phyloP scores from a whole-genome alignment of 2,329 filamentous ascomycete genomes.

The Aspergillus calidoustus region DNA sequence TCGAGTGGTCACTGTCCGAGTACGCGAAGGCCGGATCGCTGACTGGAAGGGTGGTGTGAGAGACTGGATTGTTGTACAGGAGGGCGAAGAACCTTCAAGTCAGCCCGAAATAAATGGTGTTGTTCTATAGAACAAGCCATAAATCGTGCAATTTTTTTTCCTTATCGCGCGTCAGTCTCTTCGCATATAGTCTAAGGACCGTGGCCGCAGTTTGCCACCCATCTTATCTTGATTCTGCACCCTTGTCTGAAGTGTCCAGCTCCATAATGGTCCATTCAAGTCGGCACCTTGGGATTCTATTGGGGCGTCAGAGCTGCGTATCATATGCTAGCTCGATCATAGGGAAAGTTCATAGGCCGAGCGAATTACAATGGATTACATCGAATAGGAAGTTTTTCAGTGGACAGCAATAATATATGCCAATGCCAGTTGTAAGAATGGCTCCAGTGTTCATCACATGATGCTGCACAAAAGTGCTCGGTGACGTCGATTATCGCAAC shows the following conservation, averaged over 20 bases:
- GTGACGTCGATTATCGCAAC: background rate
- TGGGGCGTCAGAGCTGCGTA: background rate
- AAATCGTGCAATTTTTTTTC: background rate
- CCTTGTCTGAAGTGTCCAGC: background rate
- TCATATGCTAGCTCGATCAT: background rate
- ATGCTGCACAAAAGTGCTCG: background rate
- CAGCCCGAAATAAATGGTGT: constrained; percentile 37
- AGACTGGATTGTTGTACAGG: constrained; percentile 65
- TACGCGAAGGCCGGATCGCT: constrained; percentile 83
- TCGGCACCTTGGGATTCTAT: background rate
- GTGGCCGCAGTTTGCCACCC: background rate
- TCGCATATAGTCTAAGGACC: background rate
- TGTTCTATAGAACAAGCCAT: background rate
- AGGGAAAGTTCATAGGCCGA: background rate
- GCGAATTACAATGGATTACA: background rate
- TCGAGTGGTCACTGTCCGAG: constrained; percentile 81
- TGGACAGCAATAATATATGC: no score
- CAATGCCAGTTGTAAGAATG: no score
- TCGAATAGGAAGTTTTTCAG: background rate
- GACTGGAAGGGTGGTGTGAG: constrained; percentile 95
- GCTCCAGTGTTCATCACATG: background rate
- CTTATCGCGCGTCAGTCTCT: background rate
- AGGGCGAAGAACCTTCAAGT: constrained; percentile 31
- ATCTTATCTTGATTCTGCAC: background rate
- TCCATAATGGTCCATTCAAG: background rate